Evolutionary conservation across 495 filamentous ascomycete species (phyloP).

Genomic region (Monascus purpureus): DNA sequence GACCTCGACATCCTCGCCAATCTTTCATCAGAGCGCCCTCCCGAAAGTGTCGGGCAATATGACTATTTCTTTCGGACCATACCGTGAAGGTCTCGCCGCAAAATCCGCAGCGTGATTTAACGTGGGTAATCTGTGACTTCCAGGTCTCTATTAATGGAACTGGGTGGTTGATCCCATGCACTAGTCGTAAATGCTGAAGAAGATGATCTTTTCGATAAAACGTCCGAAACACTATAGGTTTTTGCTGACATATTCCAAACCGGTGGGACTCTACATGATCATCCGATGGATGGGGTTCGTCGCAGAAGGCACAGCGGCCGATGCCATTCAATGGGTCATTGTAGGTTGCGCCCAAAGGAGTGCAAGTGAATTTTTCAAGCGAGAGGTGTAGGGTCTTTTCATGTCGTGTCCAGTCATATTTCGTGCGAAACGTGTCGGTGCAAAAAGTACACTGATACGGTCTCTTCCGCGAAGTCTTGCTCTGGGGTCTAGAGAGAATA

Average conservation of each 20-base stretch:
- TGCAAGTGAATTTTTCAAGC: conserved; percentile 61
- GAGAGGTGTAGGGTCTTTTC: conserved; percentile 64
- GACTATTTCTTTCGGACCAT: conserved; percentile 46
- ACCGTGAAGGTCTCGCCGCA: conserved; percentile 42
- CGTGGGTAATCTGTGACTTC: conserved; percentile 45
- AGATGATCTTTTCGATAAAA: conserved; percentile 76
- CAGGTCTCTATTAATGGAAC: conserved; percentile 46
- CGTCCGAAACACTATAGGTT: conserved; percentile 45
- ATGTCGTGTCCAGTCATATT: conserved; percentile 71
- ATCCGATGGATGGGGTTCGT: conserved; percentile 4
- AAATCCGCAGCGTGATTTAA: conserved; percentile 52
- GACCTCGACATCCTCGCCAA: conserved; percentile 56
- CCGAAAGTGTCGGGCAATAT: conserved; percentile 50
- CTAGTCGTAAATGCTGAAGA: conserved; percentile 56
- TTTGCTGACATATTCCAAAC: conserved; percentile 46
- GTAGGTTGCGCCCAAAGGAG: conserved; percentile 36
- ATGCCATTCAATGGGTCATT: background rate
- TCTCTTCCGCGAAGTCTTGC: background rate
- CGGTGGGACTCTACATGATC: conserved; percentile 36
- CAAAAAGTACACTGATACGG: conserved; percentile 69
- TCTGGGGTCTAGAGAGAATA: too few species aligned
- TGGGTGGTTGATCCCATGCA: conserved; percentile 48
- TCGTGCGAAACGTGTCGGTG: conserved; percentile 61
- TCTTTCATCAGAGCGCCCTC: conserved; percentile 46
- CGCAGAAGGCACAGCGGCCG: conserved; percentile 9